phyloP scores from a whole-genome alignment of 1,284 basidiomycete genomes.

The Ustilago bromivora region DNA sequence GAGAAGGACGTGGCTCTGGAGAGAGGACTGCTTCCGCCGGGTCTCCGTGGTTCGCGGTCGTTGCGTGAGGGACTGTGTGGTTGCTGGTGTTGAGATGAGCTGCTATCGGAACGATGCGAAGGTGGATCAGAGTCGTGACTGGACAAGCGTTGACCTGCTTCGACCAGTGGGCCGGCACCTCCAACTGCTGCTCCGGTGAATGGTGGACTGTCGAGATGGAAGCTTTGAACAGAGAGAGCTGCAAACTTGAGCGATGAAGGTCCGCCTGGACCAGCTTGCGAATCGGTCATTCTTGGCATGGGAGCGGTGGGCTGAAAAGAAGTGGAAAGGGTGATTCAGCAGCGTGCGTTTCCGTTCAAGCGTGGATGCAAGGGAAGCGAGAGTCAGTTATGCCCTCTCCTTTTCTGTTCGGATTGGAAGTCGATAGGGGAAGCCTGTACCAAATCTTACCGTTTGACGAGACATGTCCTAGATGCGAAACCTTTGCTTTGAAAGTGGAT shows the following conservation, averaged over 20 bases:
- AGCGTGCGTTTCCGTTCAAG: background rate
- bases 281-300: constrained; percentile 66
- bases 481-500: too few relatives aligned
- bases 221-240: constrained; percentile 66
- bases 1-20: constrained; percentile 19
- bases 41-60: constrained; percentile 7
- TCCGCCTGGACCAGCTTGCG: constrained; percentile 55
- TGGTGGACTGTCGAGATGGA: constrained; percentile 67
- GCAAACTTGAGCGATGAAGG: constrained; percentile 64
- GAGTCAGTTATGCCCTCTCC: constrained; percentile 6
- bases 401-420: background rate
- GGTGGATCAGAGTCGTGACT: constrained; percentile 32
- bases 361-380: constrained; percentile 4
- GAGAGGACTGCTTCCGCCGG: constrained; percentile 28
- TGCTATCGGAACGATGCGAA: constrained; percentile 14
- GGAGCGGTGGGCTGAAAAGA: constrained; percentile 43
- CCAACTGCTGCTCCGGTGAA: constrained; percentile 66
- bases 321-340: constrained; percentile 3
- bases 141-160: constrained; percentile 37
- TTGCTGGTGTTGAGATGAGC: constrained; percentile 4
- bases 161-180: constrained; percentile 52
- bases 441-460: constrained; percentile 21
- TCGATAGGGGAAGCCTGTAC: background rate
- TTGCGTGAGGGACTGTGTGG: constrained; percentile 21
- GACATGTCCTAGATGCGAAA: constrained; percentile 14